Evolutionary conservation across 164 flowering plant species (phyloP), one percentile per base, ranked within the genome.

Genomic region (Dillenia turbinata): DNA sequence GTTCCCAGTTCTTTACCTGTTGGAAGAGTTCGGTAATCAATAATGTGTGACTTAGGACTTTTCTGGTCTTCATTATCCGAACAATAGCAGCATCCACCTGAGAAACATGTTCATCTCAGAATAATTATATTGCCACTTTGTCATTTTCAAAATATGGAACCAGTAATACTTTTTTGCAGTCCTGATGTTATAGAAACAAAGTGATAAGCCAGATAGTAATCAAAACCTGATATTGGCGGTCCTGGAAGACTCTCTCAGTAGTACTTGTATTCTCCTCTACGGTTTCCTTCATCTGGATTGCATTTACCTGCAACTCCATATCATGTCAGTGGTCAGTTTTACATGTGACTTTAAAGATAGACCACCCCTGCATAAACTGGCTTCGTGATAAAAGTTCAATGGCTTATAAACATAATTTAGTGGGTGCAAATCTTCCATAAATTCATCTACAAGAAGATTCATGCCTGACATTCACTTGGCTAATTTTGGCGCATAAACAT

Each of bases 61-160:
- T 95, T 71, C 99, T 81, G 0, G 99, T 95, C 81, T 95, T 95
- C 99, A 95, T 95, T 75, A 95, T 92, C 61, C 99, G 89, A 62
- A 95, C 97, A 76, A 95, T 95, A 44, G 99, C 99, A 59, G 97
- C 99, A 83, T 95, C 97, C 61, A 95, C 90, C 99, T 95, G 77
- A 57, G 59, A 61, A 12, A 52, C 22, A 19, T 19, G 22, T 19
- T 33, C 7, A 33, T 6, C 5, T 33, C 40, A 33, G 40, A 33
- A 33, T 33, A 33, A 33, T 33, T 33, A 33, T 33, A 33, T 33
- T 4, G 7, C 40, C 40, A 33, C 7, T 33, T 33, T 33, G 6
- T 33, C 40, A 33, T 33, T 33, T 33, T 33, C 7, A 33, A 5
- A 33, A 33, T 33, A 33, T 33, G 40, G 40, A 33, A 33, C 40